phyloP scores from a whole-genome alignment of 1,284 basidiomycete species.

The Malassezia cuniculi region DNA sequence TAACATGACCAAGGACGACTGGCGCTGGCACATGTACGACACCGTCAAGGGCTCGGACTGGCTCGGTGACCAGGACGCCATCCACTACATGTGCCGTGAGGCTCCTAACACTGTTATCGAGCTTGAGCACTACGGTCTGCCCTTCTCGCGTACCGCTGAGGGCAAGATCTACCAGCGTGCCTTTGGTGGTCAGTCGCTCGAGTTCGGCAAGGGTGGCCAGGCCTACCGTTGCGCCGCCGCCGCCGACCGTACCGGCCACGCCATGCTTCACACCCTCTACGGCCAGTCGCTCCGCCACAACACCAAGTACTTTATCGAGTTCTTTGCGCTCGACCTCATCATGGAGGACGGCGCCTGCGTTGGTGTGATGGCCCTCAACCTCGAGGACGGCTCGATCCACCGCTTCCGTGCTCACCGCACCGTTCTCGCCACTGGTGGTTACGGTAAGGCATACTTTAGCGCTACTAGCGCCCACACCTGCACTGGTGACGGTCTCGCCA shows the following conservation, averaged over 20 bases:
- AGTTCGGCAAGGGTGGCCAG: slow-evolving; percentile 96
- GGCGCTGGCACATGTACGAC: slow-evolving; percentile 99
- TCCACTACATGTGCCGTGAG: slow-evolving; percentile 97
- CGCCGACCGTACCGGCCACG: slow-evolving; percentile 96
- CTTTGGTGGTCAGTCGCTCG: slow-evolving; percentile 94
- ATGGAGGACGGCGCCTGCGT: slow-evolving; percentile 99
- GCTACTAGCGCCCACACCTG: slow-evolving; percentile 99
- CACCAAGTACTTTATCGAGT: slow-evolving; percentile 99
- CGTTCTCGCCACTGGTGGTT: slow-evolving; percentile 93
- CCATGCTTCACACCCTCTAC: slow-evolving; percentile 93
- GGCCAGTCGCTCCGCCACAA: slow-evolving; percentile 98
- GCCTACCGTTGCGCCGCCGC: slow-evolving; percentile 98
- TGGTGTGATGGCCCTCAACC: slow-evolving; percentile 95
- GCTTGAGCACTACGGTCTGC: slow-evolving; percentile 97
- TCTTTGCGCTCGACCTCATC: slow-evolving; percentile 86
- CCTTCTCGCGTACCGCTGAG: slow-evolving; percentile 95
- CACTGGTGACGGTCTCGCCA: slow-evolving; percentile 96
- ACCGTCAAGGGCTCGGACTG: slow-evolving; percentile 99
- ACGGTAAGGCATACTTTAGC: slow-evolving; percentile 96
- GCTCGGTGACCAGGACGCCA: slow-evolving; percentile 99
- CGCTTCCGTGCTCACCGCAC: slow-evolving; percentile 98
- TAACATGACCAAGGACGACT: slow-evolving; percentile 65
- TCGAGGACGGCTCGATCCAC: slow-evolving; percentile 98
- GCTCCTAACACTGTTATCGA: slow-evolving; percentile 83
- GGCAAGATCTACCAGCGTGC: slow-evolving; percentile 99